Evolutionary conservation across 139 green algal species (phyloP).

Genomic region (Dunaliella primolecta): DNA sequence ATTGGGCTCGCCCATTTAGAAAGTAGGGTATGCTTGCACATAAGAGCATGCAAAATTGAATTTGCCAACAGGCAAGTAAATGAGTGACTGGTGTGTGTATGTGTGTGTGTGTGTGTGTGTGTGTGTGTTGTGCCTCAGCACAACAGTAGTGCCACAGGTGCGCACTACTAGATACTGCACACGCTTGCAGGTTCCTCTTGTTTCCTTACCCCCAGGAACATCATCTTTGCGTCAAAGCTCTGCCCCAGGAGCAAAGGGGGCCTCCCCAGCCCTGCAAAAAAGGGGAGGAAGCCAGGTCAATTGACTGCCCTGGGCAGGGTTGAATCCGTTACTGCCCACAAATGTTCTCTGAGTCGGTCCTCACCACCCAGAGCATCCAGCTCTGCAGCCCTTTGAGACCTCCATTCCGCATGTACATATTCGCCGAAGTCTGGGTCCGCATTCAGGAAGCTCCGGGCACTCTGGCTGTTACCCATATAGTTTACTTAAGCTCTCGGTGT

Average conservation of each 20-base stretch:
- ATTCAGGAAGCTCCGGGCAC: not conserved
- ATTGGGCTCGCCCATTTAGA: too few species aligned
- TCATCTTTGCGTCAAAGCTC: slow-evolving; percentile 8
- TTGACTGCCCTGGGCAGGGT: not conserved
- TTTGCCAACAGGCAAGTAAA: not conserved
- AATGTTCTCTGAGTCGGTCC: not conserved
- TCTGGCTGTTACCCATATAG: too few species aligned
- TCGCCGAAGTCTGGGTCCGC: not conserved
- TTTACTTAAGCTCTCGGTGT: too few species aligned
- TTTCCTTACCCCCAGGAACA: slow-evolving; percentile 8
- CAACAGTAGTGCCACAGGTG: not conserved
- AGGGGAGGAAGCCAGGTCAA: not conserved
- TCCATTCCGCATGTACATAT: not conserved
- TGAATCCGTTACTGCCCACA: not conserved
- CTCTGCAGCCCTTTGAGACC: not conserved
- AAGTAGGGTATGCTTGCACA: too few species aligned
- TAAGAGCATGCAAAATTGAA: too few species aligned
- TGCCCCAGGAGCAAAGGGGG: slow-evolving; percentile 1
- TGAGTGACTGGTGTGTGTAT: not conserved
- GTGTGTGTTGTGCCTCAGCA: not conserved
- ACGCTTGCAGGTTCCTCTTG: not conserved
- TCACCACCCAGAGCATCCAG: slow-evolving; percentile 2
- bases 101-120: not conserved
- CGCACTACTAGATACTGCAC: not conserved
- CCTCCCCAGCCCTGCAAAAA: slow-evolving; percentile 1